These are phyloP conservation scores for Botrytis medusae DNA, from an alignment of 2,329 filamentous ascomycete genomes.

Conservation along the genomic window DNA sequence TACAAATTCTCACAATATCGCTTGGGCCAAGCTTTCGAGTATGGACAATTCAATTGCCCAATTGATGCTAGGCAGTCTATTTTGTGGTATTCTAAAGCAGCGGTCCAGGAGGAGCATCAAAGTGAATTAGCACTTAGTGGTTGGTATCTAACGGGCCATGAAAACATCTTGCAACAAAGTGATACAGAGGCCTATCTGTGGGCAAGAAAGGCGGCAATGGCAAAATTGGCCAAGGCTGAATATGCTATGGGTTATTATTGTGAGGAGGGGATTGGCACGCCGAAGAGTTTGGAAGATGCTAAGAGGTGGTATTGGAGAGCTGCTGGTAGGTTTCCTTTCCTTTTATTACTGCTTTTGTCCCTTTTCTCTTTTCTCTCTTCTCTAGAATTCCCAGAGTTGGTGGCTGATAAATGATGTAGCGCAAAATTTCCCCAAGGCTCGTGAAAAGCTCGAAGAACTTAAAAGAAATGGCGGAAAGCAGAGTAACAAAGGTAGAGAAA, in stretches of 20 bases:
- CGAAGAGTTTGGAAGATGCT: conserved; percentile 86
- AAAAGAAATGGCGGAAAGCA: conserved; percentile 74
- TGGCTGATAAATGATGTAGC: conserved; percentile 51
- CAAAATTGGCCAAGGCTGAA: conserved; percentile 87
- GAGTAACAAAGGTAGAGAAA: conserved; percentile 70
- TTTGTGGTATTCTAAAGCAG: conserved; percentile 89
- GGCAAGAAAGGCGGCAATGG: conserved; percentile 88
- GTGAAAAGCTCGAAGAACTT: conserved; percentile 88
- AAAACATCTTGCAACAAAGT: conserved; percentile 84
- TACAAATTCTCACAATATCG: conserved; percentile 96
- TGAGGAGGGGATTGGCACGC: conserved; percentile 87
- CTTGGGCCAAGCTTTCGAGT: conserved; percentile 85
- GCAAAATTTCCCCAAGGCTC: conserved; percentile 90
- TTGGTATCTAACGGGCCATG: conserved; percentile 93
- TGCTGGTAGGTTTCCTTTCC: conserved; percentile 68
- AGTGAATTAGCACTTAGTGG: conserved; percentile 80
- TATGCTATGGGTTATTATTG: conserved; percentile 99
- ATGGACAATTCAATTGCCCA: conserved; percentile 77
- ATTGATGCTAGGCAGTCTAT: conserved; percentile 85
- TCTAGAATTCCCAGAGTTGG: background rate
- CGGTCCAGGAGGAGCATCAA: conserved; percentile 91
- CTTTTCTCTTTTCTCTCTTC: background rate
- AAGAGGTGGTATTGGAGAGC: conserved; percentile 98
- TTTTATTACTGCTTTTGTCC: background rate
- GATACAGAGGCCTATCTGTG: conserved; percentile 97